These are phyloP conservation scores for Solanum verrucosum DNA, from an alignment of 257 asterid genomes.

Conservation along the genomic window DNA sequence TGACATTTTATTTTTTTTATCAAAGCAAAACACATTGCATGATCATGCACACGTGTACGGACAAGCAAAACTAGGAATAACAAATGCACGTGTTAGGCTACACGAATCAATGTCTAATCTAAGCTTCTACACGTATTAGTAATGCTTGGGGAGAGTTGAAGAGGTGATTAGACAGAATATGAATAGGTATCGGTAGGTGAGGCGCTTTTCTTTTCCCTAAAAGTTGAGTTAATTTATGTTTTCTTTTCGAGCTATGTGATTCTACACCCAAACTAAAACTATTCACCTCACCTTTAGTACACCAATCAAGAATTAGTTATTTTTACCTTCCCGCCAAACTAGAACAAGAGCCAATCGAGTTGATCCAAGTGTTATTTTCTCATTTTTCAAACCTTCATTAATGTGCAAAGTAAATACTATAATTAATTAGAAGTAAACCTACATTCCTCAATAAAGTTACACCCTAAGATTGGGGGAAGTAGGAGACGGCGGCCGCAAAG, in stretches of 20 bases:
- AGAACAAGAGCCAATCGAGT: not conserved
- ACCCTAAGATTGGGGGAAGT: not conserved
- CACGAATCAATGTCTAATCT: not conserved
- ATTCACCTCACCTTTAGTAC: not conserved
- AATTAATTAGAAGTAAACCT: not conserved
- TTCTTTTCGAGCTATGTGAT: not conserved
- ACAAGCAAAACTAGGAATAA: not conserved
- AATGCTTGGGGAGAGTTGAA: not conserved
- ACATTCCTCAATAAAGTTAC: not conserved
- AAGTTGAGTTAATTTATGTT: too few species aligned
- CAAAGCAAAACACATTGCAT: not conserved
- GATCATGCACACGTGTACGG: not conserved
- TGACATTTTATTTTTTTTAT: not conserved
- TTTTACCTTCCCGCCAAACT: not conserved
- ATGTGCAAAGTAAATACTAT: not conserved
- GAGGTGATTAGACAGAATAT: too few species aligned
- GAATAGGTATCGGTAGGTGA: not conserved
- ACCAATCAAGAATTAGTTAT: not conserved
- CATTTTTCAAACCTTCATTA: not conserved
- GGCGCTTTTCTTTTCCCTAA: not conserved
- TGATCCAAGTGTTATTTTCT: not conserved
- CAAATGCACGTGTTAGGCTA: not conserved
- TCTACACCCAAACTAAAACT: not conserved
- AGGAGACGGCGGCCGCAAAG: slow-evolving; percentile 15
- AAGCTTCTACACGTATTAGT: not conserved